phyloP scores from a whole-genome alignment of 805 yeast species.

The Candida orba region DNA sequence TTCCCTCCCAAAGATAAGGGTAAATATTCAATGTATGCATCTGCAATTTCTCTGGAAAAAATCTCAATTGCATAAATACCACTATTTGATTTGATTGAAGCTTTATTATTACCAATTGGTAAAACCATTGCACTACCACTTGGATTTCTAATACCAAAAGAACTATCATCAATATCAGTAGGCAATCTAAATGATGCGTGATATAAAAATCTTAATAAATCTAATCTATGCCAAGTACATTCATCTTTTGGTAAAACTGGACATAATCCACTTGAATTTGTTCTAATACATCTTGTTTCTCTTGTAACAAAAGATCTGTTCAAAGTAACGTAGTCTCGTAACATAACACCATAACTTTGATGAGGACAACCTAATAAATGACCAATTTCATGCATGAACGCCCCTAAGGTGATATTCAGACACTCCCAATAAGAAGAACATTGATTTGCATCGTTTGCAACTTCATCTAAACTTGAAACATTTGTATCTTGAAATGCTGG shows the following conservation, averaged over 20 bases:
- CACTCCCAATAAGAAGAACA: conserved; percentile 91
- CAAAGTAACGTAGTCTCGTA: conserved; percentile 74
- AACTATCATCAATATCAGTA: conserved; percentile 46
- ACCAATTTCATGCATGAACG: conserved; percentile 93
- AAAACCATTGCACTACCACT: conserved; percentile 35
- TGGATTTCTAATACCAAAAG: conserved; percentile 21
- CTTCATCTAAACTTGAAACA: conserved; percentile 50
- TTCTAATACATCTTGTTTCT: conserved; percentile 52
- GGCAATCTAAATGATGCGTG: conserved; percentile 80
- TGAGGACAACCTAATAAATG: conserved; percentile 90
- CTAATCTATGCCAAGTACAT: conserved; percentile 85
- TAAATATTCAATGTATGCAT: conserved; percentile 52
- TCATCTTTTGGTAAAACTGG: conserved; percentile 53
- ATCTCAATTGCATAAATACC: conserved; percentile 77
- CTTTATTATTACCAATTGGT: conserved; percentile 38
- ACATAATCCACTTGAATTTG: conserved; percentile 38
- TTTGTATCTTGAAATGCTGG: conserved; percentile 71
- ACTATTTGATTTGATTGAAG: conserved; percentile 42
- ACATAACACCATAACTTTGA: conserved; percentile 84
- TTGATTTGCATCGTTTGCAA: conserved; percentile 85
- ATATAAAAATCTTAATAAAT: conserved; percentile 64
- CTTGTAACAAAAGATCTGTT: conserved; percentile 75
- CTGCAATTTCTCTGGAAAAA: conserved; percentile 36
- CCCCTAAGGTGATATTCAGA: conserved; percentile 78
- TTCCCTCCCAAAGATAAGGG: conserved; percentile 51